Evolutionary conservation across 2,329 filamentous ascomycete genomes (phyloP).

Genomic region (Colletotrichum sp.): DNA sequence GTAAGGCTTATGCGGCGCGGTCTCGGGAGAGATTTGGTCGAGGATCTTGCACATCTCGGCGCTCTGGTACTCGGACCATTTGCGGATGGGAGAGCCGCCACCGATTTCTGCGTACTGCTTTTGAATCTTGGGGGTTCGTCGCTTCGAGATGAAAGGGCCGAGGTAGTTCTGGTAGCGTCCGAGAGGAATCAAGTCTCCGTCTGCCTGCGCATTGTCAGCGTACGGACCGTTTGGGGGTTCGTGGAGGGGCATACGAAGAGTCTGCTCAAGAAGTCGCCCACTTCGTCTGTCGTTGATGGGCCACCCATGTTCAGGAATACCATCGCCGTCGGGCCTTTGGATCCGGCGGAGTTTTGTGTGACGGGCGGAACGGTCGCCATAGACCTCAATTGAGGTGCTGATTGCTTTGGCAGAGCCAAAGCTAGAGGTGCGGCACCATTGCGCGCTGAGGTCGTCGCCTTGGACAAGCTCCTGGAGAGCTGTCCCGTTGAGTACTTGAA

Average conservation of each 20-base stretch:
- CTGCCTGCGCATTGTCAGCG: slow-evolving; percentile 63
- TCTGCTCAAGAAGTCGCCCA: slow-evolving; percentile 86
- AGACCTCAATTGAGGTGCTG: slow-evolving; percentile 45
- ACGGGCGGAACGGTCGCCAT: slow-evolving; percentile 77
- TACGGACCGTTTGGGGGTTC: background rate
- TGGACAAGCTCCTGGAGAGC: slow-evolving; percentile 35
- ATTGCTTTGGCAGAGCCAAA: slow-evolving; percentile 30
- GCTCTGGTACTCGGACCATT: slow-evolving; percentile 96
- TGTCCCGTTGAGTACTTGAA: slow-evolving; percentile 42
- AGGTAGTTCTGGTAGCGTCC: slow-evolving; percentile 90
- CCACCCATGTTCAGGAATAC: slow-evolving; percentile 99
- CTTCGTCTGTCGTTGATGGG: slow-evolving; percentile 85
- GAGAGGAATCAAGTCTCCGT: slow-evolving; percentile 94
- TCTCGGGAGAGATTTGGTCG: slow-evolving; percentile 88
- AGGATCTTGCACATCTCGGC: slow-evolving; percentile 97
- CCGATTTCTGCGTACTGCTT: slow-evolving; percentile 96
- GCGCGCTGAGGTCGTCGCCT: slow-evolving; percentile 19
- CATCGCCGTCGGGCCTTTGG: slow-evolving; percentile 90
- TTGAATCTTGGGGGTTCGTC: slow-evolving; percentile 94
- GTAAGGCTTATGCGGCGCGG: slow-evolving; percentile 95
- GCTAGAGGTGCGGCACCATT: slow-evolving; percentile 13
- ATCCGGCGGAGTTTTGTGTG: slow-evolving; percentile 74
- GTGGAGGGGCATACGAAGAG: slow-evolving; percentile 74
- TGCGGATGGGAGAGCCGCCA: slow-evolving; percentile 95
- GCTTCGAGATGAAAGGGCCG: slow-evolving; percentile 82